Conservation (phyloP, 1,139 yeast species). For the Candida sp. region DNA sequence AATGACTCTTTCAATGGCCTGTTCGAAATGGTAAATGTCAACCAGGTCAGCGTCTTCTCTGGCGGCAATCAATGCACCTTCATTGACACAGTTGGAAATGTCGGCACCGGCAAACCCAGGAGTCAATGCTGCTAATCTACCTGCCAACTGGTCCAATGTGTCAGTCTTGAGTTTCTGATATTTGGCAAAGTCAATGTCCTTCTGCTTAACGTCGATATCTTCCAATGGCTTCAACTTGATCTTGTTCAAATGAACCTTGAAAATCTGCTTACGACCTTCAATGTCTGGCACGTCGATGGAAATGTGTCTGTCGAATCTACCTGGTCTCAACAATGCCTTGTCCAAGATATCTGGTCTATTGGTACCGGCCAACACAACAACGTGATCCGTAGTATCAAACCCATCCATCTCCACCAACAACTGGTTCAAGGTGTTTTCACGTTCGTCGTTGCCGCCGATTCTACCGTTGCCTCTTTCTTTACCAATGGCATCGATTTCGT, state of each 20-base stretch:
- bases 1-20: slow-evolving; percentile 81
- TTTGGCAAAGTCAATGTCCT: slow-evolving; percentile 48
- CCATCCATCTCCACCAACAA: slow-evolving; percentile 88
- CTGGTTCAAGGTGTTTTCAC: slow-evolving; percentile 82
- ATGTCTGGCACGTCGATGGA: slow-evolving; percentile 77
- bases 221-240: slow-evolving; percentile 47
- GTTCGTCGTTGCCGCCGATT: slow-evolving; percentile 77
- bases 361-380: slow-evolving; percentile 84
- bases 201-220: slow-evolving; percentile 42
- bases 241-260: slow-evolving; percentile 68
- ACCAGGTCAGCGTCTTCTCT: slow-evolving; percentile 63
- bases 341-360: slow-evolving; percentile 82
- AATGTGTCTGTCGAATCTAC: slow-evolving; percentile 82
- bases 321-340: slow-evolving; percentile 80
- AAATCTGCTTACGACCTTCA: slow-evolving; percentile 78
- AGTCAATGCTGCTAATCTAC: slow-evolving; percentile 76
- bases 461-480: slow-evolving; percentile 73
- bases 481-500: slow-evolving; percentile 88
- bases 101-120: slow-evolving; percentile 91
- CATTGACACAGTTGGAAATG: slow-evolving; percentile 83
- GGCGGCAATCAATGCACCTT: slow-evolving; percentile 84
- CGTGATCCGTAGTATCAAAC: slow-evolving; percentile 73
- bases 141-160: slow-evolving; percentile 65
- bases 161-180: slow-evolving; percentile 50
- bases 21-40: slow-evolving; percentile 68